Conservation (phyloP, 306 rosid species). For the Gillenia trifoliata region DNA sequence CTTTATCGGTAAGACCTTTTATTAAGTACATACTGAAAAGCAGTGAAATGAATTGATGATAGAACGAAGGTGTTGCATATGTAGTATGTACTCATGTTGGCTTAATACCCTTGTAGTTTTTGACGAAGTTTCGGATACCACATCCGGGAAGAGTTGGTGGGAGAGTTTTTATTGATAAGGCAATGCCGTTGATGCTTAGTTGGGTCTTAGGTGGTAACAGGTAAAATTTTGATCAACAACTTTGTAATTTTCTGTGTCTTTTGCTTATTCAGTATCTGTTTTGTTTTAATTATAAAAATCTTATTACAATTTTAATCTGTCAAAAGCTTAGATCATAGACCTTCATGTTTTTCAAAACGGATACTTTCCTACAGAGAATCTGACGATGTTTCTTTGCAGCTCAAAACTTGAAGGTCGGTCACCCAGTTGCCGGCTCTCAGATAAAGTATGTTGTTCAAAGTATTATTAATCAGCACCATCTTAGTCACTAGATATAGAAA, state of each 20-base stretch:
- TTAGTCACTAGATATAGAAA: neutral
- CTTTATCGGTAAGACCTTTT: slow-evolving; percentile 57
- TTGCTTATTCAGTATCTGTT: neutral
- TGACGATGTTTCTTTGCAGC: slow-evolving; percentile 36
- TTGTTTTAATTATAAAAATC: neutral
- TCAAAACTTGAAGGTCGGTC: slow-evolving; percentile 91
- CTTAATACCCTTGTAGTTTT: slow-evolving; percentile 48
- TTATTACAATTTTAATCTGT: neutral
- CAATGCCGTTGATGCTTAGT: slow-evolving; percentile 87
- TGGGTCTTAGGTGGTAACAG: slow-evolving; percentile 99
- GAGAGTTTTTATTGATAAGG: slow-evolving; percentile 60
- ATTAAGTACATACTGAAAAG: neutral
- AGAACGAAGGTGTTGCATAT: neutral
- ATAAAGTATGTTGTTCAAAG: slow-evolving; percentile 63
- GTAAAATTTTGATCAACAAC: slow-evolving; percentile 28
- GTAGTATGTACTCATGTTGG: slow-evolving; percentile 3
- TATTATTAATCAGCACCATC: neutral
- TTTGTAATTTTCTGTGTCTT: neutral
- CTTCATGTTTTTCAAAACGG: neutral
- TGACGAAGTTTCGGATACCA: slow-evolving; percentile 84
- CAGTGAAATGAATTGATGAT: slow-evolving; percentile 11
- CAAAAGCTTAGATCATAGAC: neutral
- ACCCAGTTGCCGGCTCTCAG: slow-evolving; percentile 79
- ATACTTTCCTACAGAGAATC: neutral
- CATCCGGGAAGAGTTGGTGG: slow-evolving; percentile 98